A percentile compares a stretch with the other conserved stretches of the same genome.
phyloP scores from a whole-genome alignment of 345 rosid genomes.

The thale cress (Arabidopsis thaliana) region DNA sequence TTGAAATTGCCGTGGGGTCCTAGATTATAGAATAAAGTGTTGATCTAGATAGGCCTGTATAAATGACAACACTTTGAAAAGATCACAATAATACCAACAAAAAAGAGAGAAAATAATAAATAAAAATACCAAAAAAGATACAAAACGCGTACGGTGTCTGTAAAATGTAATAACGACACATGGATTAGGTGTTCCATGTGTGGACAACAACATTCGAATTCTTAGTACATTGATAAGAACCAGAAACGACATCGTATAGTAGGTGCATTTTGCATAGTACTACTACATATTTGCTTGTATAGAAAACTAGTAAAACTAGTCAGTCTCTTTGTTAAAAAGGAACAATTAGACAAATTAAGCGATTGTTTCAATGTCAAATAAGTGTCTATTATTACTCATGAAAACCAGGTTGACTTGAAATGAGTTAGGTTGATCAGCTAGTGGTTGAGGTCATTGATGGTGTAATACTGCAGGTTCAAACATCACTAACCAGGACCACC shows the following conservation, averaged over 20 bases:
- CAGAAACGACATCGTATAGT: not conserved
- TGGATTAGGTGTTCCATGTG: slow-evolving; percentile 38
- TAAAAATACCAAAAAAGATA: slow-evolving; percentile 11
- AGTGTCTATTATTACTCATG: slow-evolving; percentile 3
- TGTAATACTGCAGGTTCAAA: not conserved
- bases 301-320: not conserved
- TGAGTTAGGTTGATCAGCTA: slow-evolving; percentile 23
- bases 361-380: not conserved
- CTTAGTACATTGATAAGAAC: not conserved
- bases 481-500: not conserved
- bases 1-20: slow-evolving; percentile 31
- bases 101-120: not conserved
- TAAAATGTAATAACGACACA: slow-evolving; percentile 22
- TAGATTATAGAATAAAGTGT: slow-evolving; percentile 28
- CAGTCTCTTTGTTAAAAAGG: not conserved
- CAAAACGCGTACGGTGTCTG: slow-evolving; percentile 36
- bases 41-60: slow-evolving; percentile 32
- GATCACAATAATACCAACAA: slow-evolving; percentile 14
- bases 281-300: not conserved
- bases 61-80: slow-evolving; percentile 29
- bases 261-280: not conserved
- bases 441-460: slow-evolving; percentile 15
- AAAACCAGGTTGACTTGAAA: slow-evolving; percentile 6
- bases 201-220: slow-evolving; percentile 29
- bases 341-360: not conserved